phyloP scores from a whole-genome alignment of 768 basidiomycete species.

The Termitomyces sp. region DNA sequence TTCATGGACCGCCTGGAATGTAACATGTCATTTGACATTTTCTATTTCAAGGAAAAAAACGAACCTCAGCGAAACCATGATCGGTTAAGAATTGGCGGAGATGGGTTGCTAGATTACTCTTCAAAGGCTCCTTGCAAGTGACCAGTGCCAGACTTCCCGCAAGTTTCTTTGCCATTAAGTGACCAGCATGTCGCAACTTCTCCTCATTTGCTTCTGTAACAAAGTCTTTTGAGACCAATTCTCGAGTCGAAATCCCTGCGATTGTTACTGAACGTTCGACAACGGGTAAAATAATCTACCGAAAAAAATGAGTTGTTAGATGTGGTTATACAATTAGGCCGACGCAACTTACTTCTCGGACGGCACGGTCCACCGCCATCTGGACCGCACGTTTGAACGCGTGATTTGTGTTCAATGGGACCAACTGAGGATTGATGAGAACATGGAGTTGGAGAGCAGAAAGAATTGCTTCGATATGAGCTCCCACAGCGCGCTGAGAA shows the following conservation, averaged over 20 bases:
- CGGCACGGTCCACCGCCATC: constrained; percentile 88
- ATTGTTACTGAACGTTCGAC: constrained; percentile 98
- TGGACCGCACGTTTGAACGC: constrained; percentile 89
- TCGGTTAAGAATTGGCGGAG: constrained; percentile 80
- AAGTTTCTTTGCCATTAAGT: constrained; percentile 95
- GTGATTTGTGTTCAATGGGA: constrained; percentile 71
- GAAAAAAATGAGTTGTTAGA: background rate
- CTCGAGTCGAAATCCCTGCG: constrained; percentile 94
- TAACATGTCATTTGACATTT: background rate
- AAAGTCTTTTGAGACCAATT: constrained; percentile 94
- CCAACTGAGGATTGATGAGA: constrained; percentile 73
- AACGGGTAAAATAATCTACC: constrained; percentile 90
- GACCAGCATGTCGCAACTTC: constrained; percentile 87
- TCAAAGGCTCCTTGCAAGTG: constrained; percentile 96
- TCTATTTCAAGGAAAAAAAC: background rate
- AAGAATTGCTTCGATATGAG: constrained; percentile 82
- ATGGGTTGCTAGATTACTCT: constrained; percentile 87
- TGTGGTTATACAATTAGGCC: constrained; percentile 1
- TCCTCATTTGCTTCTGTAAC: constrained; percentile 89
- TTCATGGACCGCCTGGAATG: constrained; percentile 59
- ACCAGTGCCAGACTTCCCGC: constrained; percentile 95
- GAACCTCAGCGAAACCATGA: constrained; percentile 86
- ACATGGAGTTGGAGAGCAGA: constrained; percentile 66
- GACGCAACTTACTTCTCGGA: constrained; percentile 70
- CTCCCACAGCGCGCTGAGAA: constrained; percentile 60